Conservation (phyloP, 1,139 yeast species). For the Suhomyces maxii region DNA sequence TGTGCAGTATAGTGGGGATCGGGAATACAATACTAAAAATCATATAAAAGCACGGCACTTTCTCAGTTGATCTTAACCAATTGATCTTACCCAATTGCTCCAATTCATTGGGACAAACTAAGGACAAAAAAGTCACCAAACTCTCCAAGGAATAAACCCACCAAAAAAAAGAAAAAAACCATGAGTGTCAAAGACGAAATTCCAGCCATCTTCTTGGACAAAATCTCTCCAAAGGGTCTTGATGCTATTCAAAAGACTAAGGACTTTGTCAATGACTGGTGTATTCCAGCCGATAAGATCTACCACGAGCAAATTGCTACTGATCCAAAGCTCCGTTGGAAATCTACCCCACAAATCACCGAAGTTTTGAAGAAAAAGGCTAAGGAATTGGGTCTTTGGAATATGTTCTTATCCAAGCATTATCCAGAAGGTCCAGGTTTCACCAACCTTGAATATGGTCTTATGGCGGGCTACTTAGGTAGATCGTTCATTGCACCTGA, state of each 20-base stretch:
- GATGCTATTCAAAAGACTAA: conserved; percentile 51
- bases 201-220: conserved; percentile 44
- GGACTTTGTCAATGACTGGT: conserved; percentile 58
- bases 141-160: too few species aligned
- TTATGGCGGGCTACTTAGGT: conserved; percentile 71
- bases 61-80: not conserved
- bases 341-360: conserved; percentile 47
- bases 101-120: not conserved
- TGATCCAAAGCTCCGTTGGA: conserved; percentile 52
- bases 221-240: conserved; percentile 50
- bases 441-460: conserved; percentile 66
- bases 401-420: conserved; percentile 58
- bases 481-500: conserved; percentile 58
- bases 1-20: conserved; percentile 3
- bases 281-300: conserved; percentile 57
- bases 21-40: not conserved
- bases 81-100: not conserved
- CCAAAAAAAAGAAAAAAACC: too few species aligned
- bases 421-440: conserved; percentile 65
- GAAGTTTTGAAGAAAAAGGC: conserved; percentile 60
- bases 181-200: conserved; percentile 43
- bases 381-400: conserved; percentile 60
- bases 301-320: conserved; percentile 41
- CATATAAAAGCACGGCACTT: not conserved
- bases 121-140: too few species aligned